Evolutionary conservation across 2,329 filamentous ascomycete genomes (phyloP), one percentile per base, ranked within the genome.

Genomic region (Plenodomus biglobosus): DNA sequence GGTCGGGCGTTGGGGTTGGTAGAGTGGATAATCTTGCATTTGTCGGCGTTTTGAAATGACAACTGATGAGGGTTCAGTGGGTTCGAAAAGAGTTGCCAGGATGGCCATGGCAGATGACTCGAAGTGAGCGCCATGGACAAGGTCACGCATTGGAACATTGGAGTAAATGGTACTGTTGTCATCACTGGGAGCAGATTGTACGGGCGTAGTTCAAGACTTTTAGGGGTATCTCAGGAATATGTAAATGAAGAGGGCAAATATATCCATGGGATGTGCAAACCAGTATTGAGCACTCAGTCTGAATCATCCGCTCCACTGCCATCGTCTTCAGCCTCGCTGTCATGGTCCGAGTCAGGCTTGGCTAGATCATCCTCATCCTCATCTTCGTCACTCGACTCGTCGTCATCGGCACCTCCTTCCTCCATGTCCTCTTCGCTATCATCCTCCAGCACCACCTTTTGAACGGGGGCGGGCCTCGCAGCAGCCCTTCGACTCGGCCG

Each of bases 401-500:
- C 46, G 10, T 52, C 51, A 17, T 51, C 53, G n/a, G n/a, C n/a
- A 16, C 44, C 48, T 16, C 57, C 56, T 15, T 59, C 50, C 1
- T 53, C 56, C 3, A 51, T 52, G 5, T 51, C 61, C n/a, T 59
- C 58, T 11, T 64, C 58, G 19, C 61, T 61, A 19, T 65, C 59
- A n/a, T 64, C 56, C 5, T 55, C 55, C 20, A 66, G 44, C 11
- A 63, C 56, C 19, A 62, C 42, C 24, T 62, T 58, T 41, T 61
- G 62, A 19, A 57, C 44, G 10, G 52, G 55, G 20, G 49, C 49
- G 3, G 52, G 51, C 38, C 44, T 58, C 20, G 55, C 57, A 18
- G 58, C 56, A 22, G 58, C 56, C 43, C 64, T 56, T 2, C 68
- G 65, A 41, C 58, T 59, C 4, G 67, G 69, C 7, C 66, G 48